Percentiles rank a stretch among this genome's conserved stretches.
These are phyloP conservation scores for Corchorus capsularis DNA, from an alignment of 345 rosid species.

Conservation along the genomic window DNA sequence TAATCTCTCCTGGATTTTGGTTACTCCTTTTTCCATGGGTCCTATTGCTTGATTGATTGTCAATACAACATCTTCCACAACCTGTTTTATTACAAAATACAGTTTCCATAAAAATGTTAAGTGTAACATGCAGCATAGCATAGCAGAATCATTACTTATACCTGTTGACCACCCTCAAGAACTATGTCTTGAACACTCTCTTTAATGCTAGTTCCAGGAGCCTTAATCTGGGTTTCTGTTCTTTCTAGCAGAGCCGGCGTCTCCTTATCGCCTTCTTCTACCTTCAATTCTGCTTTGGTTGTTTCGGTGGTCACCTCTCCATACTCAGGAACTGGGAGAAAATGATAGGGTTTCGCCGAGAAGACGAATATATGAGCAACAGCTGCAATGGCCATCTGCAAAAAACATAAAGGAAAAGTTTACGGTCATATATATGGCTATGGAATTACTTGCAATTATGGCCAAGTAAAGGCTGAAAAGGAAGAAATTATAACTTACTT, in stretches of 20 bases:
- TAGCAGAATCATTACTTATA: constrained; percentile 35
- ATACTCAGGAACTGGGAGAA: constrained; percentile 35
- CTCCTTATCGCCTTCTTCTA: constrained; percentile 35
- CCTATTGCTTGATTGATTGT: constrained; percentile 89
- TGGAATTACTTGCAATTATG: background rate
- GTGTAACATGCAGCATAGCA: background rate
- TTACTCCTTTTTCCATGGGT: constrained; percentile 85
- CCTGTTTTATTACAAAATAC: constrained; percentile 36
- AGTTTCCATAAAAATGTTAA: background rate
- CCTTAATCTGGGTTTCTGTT: constrained; percentile 54
- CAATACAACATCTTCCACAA: constrained; percentile 74
- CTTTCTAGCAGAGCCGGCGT: constrained; percentile 42
- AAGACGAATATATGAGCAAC: constrained; percentile 77
- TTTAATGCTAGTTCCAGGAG: constrained; percentile 73
- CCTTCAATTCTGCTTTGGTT: constrained; percentile 39
- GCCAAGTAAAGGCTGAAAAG: too few relatives aligned
- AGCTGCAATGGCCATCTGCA: constrained; percentile 87
- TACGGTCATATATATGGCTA: background rate
- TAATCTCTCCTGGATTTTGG: constrained; percentile 68
- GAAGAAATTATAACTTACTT: constrained; percentile 46
- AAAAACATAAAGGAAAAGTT: constrained; percentile 9
- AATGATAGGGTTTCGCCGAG: constrained; percentile 62
- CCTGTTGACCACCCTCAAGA: constrained; percentile 73
- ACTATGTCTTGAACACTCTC: constrained; percentile 90
- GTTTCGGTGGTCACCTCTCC: constrained; percentile 46